Conservation (phyloP, 1,139 yeast genomes). For the Zygoascus meyerae region DNA sequence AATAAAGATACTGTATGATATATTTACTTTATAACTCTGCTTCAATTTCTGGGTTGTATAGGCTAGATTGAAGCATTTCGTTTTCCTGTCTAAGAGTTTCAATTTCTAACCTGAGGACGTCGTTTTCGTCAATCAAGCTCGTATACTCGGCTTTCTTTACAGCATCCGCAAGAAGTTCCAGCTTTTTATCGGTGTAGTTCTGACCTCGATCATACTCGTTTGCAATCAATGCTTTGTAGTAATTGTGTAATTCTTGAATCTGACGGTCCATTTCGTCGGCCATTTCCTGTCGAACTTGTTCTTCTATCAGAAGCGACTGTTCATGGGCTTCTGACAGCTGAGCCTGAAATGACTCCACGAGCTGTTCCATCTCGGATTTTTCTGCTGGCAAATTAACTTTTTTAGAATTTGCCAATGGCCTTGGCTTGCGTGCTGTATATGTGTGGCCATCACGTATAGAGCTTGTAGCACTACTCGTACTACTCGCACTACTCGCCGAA, state of each 20-base stretch:
- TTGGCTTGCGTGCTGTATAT: not conserved
- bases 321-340: constrained; percentile 24
- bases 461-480: not conserved
- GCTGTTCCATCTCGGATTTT: constrained; percentile 10
- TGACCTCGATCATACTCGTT: constrained; percentile 25
- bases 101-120: constrained; percentile 13
- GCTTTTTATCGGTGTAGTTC: constrained; percentile 22
- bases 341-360: constrained; percentile 19
- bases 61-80: constrained; percentile 3
- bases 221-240: constrained; percentile 26
- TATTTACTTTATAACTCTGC: not conserved
- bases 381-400: constrained; percentile 13
- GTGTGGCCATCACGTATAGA: not conserved
- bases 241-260: constrained; percentile 28
- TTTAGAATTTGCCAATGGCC: constrained; percentile 1
- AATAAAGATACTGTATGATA: constrained; percentile 1
- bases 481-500: constrained; percentile 10
- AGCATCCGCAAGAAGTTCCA: constrained; percentile 16
- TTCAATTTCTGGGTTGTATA: not conserved
- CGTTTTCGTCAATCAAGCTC: constrained; percentile 14
- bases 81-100: constrained; percentile 1
- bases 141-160: constrained; percentile 7
- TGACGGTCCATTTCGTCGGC: constrained; percentile 31
- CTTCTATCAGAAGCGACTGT: constrained; percentile 26
- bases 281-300: constrained; percentile 32